A percentile compares a stretch with the other conserved stretches of the same genome.
Evolutionary conservation across 2,329 filamentous ascomycete genomes (phyloP).

Genomic region (Fusarium kyushuense): DNA sequence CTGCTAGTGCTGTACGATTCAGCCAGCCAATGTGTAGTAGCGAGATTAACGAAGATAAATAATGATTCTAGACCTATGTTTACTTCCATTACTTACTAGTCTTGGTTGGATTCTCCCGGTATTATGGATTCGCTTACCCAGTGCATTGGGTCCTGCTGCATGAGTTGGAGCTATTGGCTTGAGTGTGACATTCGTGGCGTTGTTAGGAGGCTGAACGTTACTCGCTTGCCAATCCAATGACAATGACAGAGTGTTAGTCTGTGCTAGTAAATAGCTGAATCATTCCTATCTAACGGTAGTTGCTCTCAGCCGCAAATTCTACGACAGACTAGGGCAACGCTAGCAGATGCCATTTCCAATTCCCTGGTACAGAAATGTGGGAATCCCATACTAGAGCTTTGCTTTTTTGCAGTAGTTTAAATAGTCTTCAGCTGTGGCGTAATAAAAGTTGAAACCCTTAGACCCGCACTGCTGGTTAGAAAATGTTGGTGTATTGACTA

Average conservation of each 20-base stretch:
- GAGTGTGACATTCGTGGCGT: not conserved
- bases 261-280: not conserved
- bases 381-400: not conserved
- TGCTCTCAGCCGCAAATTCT: not conserved
- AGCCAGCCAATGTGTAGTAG: not conserved
- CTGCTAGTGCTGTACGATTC: not conserved
- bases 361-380: not conserved
- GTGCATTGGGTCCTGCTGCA: not conserved
- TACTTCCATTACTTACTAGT: not conserved
- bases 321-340: not conserved
- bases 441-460: not conserved
- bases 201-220: not conserved
- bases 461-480: not conserved
- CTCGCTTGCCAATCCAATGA: not conserved
- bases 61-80: not conserved
- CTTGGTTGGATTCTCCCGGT: too few relatives aligned
- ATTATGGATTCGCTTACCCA: not conserved
- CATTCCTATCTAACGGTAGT: not conserved
- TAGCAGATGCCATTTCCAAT: not conserved
- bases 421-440: constrained; percentile 8
- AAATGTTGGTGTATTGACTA: not conserved
- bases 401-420: not conserved
- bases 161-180: not conserved
- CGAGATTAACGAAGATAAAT: not conserved
- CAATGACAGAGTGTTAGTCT: not conserved